Evolutionary conservation across 78 protist species (phyloP).

Genomic region (Dictyostelium firmibasis): DNA sequence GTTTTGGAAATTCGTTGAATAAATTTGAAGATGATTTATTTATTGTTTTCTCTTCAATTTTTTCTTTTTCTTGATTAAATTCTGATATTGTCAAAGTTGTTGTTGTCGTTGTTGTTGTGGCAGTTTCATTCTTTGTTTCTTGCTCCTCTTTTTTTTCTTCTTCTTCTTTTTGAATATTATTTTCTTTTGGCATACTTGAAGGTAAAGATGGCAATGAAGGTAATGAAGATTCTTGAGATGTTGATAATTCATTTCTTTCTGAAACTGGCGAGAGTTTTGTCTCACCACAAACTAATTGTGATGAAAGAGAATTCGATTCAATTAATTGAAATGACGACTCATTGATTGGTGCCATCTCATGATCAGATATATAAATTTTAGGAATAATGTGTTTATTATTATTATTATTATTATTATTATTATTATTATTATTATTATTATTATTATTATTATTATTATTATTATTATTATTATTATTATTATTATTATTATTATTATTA

Average conservation of each 20-base stretch:
- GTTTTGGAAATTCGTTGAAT: neutral
- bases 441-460: neutral
- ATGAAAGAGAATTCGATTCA: neutral
- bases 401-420: neutral
- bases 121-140: neutral
- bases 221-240: neutral
- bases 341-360: neutral
- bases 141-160: neutral
- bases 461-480: slow-evolving; percentile 5
- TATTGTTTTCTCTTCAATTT: neutral
- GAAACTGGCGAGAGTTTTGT: neutral
- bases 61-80: neutral
- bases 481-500: neutral
- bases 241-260: neutral
- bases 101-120: neutral
- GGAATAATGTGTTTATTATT: neutral
- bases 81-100: neutral
- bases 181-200: neutral
- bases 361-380: neutral
- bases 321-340: neutral
- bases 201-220: neutral
- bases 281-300: neutral
- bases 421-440: no score
- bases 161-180: neutral
- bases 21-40: neutral